These are phyloP conservation scores for Actinidia polygama DNA, from an alignment of 179 eudicot genomes.

Conservation along the genomic window DNA sequence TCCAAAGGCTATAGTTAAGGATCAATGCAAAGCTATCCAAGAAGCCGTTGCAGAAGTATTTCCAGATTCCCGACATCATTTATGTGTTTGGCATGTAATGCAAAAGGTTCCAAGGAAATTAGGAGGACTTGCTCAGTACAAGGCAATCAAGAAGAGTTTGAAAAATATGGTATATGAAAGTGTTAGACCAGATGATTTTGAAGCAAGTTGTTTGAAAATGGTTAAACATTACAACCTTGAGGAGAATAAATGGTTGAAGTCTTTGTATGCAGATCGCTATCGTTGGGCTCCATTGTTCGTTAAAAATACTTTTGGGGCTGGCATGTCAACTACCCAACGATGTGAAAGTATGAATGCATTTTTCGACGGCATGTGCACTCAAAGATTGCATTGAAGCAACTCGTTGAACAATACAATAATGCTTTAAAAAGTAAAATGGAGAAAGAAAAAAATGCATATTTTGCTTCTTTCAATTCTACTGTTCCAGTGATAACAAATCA, in stretches of 20 bases:
- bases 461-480: not conserved
- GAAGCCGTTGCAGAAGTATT: conserved; percentile 10
- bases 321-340: conserved; percentile 8
- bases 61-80: not conserved
- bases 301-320: conserved; percentile 3
- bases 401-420: conserved; percentile 11
- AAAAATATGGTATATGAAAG: not conserved
- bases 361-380: conserved; percentile 11
- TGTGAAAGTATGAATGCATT: conserved; percentile 13
- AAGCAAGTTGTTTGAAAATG: not conserved
- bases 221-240: not conserved
- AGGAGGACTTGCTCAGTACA: not conserved
- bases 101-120: not conserved
- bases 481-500: not conserved
- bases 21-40: conserved; percentile 8
- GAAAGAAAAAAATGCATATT: conserved; percentile 1
- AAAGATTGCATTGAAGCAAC: not conserved
- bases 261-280: not conserved
- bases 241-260: conserved; percentile 10
- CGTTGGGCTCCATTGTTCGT: conserved; percentile 13
- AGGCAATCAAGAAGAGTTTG: not conserved
- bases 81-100: conserved; percentile 17
- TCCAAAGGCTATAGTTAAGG: conserved; percentile 16
- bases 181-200: conserved; percentile 1
- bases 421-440: conserved; percentile 15